Evolutionary conservation across 2,329 filamentous ascomycete species (phyloP), one percentile per base, ranked within the genome.

Genomic region (Colletotrichum coccodes): DNA sequence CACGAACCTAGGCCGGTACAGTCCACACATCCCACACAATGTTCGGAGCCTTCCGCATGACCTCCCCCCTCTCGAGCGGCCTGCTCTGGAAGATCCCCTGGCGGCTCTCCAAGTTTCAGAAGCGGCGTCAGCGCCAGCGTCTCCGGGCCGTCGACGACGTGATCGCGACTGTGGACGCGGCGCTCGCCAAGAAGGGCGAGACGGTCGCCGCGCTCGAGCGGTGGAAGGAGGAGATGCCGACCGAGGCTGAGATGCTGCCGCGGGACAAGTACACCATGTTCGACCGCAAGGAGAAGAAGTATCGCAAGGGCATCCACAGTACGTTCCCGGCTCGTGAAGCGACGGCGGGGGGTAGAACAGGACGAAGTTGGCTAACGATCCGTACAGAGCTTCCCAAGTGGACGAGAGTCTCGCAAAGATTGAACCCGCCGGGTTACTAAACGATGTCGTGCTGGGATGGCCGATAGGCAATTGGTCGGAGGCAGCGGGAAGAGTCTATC

Each of bases 221-320:
- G 77, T 99, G 96, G 96, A 97, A 96, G 86, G 87, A 87, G 42
- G 94, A 97, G 82, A 99, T 99, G 96, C 96, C 96, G 26, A 92
- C 90, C 30, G 96, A 99, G 86, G 88, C 90, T 76, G 94, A 98
- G 86, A 99, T 99, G 96, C 79, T 97, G 79, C 92, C 96, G 53
- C 92, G 90, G 82, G 96, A 99, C 84, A 99, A 99, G 84, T 99
- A 99, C 84, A 97, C 94, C 32, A 92, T 99, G 76, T 99, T 98
- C 82, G 95, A 97, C 82, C 91, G 95, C 75, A 98, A 98, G 82
- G 94, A 93, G 80, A 97, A 95, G 90, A 91, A 89, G 75, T 99
- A 98, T 81, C 88, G 96, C 79, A 99, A 99, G 89, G 94, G 94
- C 64, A 95, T 99, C 80, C 95, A 98, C 83, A 98, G 95, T 97